A percentile compares a stretch with the other conserved stretches of the same genome.
Conservation (phyloP, 148 eudicot species). For the Nepenthes mirabilis region DNA sequence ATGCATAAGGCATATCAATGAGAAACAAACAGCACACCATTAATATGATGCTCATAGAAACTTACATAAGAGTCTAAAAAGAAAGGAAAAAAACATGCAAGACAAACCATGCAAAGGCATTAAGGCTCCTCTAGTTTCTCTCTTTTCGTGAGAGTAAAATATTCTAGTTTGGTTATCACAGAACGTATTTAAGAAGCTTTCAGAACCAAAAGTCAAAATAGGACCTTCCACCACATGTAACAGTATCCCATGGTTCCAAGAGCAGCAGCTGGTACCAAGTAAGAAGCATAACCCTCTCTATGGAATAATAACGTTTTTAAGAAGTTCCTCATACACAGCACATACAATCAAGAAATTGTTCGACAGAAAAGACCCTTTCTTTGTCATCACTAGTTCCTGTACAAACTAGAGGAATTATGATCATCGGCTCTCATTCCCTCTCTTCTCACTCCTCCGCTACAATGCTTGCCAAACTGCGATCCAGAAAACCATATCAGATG, state of each 20-base stretch:
- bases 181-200: background rate
- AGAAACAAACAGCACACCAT: constrained; percentile 2
- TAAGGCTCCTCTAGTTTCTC: too few relatives aligned
- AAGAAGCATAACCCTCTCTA: constrained; percentile 60
- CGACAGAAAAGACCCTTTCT: too few relatives aligned
- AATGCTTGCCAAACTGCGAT: too few relatives aligned
- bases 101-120: too few relatives aligned
- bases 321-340: too few relatives aligned
- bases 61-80: background rate
- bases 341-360: too few relatives aligned
- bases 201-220: constrained; percentile 5
- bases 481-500: too few relatives aligned
- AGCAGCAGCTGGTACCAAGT: constrained; percentile 88
- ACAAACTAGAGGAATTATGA: too few relatives aligned
- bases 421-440: too few relatives aligned
- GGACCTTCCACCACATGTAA: constrained; percentile 98
- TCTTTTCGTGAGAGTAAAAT: too few relatives aligned
- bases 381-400: too few relatives aligned
- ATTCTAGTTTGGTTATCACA: background rate
- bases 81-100: background rate
- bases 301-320: background rate
- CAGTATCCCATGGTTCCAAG: constrained; percentile 92
- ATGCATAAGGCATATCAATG: background rate
- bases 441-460: too few relatives aligned
- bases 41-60: background rate